A percentile compares a stretch with the other conserved stretches of the same genome.
Conservation (phyloP, 129 eudicot species). For the Logfia minima region DNA sequence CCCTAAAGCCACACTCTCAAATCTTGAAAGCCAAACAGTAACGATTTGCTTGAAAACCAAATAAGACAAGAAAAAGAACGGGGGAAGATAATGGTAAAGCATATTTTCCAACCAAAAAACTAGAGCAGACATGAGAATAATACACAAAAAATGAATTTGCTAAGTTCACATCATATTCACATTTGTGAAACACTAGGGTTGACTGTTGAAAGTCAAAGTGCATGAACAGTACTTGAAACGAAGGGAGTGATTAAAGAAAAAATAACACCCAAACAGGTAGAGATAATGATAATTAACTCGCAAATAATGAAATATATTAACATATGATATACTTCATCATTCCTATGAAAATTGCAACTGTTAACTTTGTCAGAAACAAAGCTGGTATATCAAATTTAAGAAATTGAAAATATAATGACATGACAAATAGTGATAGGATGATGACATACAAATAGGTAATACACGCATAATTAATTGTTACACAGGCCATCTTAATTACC, state of each 20-base stretch:
- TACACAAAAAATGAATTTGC: background rate
- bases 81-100: background rate
- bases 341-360: background rate
- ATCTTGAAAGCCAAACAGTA: background rate
- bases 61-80: background rate
- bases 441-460: background rate
- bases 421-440: background rate
- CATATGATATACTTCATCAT: background rate
- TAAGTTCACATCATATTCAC: background rate
- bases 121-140: background rate
- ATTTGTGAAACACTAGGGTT: background rate
- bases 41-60: no score
- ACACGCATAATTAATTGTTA: background rate
- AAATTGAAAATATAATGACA: background rate
- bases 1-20: conserved; percentile 1
- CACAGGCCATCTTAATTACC: background rate
- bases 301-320: background rate
- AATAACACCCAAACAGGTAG: background rate
- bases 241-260: background rate
- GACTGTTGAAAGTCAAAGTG: no score
- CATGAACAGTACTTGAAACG: background rate
- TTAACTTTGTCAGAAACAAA: background rate
- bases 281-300: background rate
- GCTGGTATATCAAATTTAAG: background rate
- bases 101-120: background rate